Evolutionary conservation across 2,329 filamentous ascomycete genomes (phyloP).

Genomic region (Fusarium incarnatum): DNA sequence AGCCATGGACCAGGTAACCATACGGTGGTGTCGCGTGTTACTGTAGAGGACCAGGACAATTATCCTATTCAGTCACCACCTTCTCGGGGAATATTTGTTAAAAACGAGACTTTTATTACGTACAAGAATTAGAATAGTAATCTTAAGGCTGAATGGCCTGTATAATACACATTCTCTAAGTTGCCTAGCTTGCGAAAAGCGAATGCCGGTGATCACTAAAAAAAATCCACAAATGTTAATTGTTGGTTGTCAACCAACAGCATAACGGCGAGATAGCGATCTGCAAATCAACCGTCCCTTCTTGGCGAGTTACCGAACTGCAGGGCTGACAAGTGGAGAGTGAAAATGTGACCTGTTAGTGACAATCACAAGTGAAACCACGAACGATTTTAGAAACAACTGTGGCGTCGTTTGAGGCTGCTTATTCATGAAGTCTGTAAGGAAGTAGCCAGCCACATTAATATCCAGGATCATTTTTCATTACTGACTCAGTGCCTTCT

Average conservation of each 20-base stretch:
- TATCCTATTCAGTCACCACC: neutral
- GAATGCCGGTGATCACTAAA: neutral
- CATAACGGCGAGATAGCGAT: neutral
- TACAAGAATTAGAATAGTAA: neutral
- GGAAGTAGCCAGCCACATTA: too few relatives aligned
- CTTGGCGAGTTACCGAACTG: fast-evolving
- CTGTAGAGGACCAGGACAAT: neutral
- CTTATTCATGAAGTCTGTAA: too few relatives aligned
- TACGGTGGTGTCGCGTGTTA: neutral
- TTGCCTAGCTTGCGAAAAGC: neutral
- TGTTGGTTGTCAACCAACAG: neutral
- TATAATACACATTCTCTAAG: neutral
- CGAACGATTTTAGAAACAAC: too few relatives aligned
- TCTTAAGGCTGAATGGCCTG: neutral
- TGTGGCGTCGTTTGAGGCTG: too few relatives aligned
- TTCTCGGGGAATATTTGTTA: neutral
- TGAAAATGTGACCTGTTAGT: neutral
- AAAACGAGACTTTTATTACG: neutral
- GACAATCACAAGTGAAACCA: neutral
- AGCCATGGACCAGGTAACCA: neutral
- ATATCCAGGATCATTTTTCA: too few relatives aligned
- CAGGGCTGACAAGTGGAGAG: neutral
- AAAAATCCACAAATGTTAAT: fast-evolving
- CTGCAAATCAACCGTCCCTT: neutral
- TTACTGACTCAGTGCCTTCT: too few relatives aligned